Conservation (phyloP, 192 early-diverging fungal species). For the Rhizophagus clarus region DNA sequence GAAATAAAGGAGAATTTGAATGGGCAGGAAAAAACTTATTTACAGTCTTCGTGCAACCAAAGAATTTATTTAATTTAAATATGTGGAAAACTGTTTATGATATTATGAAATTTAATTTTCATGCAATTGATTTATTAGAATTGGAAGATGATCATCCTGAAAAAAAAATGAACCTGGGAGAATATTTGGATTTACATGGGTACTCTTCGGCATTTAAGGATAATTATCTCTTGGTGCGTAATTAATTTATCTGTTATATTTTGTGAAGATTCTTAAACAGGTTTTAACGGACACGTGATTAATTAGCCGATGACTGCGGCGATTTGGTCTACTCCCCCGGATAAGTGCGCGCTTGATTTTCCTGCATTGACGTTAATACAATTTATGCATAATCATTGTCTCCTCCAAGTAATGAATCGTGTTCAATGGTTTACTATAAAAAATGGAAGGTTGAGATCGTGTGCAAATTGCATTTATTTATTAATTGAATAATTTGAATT, state of each 20-base stretch:
- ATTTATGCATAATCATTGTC: slow-evolving; percentile 64
- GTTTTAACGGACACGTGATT: background rate
- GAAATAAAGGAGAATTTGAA: slow-evolving; percentile 61
- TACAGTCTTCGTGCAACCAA: slow-evolving; percentile 57
- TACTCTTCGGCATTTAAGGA: slow-evolving; percentile 62
- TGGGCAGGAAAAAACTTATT: slow-evolving; percentile 61
- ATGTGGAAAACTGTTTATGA: slow-evolving; percentile 62
- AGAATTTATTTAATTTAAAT: slow-evolving; percentile 46
- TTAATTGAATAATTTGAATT: background rate
- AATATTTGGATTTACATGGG: slow-evolving; percentile 50
- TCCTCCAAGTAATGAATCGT: slow-evolving; percentile 54
- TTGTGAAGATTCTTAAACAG: background rate
- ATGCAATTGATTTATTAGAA: slow-evolving; percentile 51
- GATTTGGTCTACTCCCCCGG: slow-evolving; percentile 66
- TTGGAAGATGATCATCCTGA: slow-evolving; percentile 44
- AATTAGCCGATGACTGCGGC: slow-evolving; percentile 63
- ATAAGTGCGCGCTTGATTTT: slow-evolving; percentile 56
- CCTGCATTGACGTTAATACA: slow-evolving; percentile 63
- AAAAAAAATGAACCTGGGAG: slow-evolving; percentile 48
- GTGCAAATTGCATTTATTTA: background rate
- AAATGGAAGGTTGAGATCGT: slow-evolving; percentile 45
- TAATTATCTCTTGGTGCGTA: slow-evolving; percentile 56
- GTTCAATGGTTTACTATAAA: slow-evolving; percentile 63
- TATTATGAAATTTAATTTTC: slow-evolving; percentile 54
- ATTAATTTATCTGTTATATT: background rate